Base-by-base conservation (phyloP, 2,329 filamentous ascomycete genomes). In the Neophaeococcomyces mojaviensis region DNA sequence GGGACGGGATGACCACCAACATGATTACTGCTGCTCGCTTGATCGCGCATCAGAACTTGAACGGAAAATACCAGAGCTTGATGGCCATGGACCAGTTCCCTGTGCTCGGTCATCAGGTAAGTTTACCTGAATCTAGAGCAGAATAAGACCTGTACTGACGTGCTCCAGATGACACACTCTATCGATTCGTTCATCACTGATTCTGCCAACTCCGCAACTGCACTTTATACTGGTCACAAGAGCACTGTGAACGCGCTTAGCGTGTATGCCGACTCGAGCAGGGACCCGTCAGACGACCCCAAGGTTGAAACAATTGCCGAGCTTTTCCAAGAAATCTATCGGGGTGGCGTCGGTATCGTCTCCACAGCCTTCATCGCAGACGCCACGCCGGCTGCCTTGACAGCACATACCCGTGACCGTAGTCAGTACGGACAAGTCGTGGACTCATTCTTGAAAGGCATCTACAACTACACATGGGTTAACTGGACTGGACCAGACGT, bases 111-210 rank as follows among this genome's bases (percentile, higher is more conserved):
- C 87, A 94, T 64, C 86, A 90, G 67, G 39, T 42, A 34, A 35
- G 33, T 35, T 5, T 28, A n/a, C n/a, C n/a, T n/a, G n/a, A 6
- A 28, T 28, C 24, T 28, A 28, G 24, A 28, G 24, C 10, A 10
- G 5, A 10, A 28, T 5, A 10, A 28, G 24, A 28, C 24, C 5
- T 28, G n/a, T 28, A 28, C 24, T 28, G 10, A 28, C 10, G 24
- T 39, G 20, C 10, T 3, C 13, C 6, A 46, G 28, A 90, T 92
- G 82, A 89, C 86, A 9, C 86, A 90, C 66, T 89, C 85, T 1
- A 79, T 92, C 60, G 86, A 90, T 68, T 81, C 74, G 40, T 90
- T 86, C 72, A 90, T 92, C 61, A 92, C 86, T 31, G 86, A 92
- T 64, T 87, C 82, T 50, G 87, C 87, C 66, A 92, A 92, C 68